Evolutionary conservation across 345 rosid genomes (phyloP).

Genomic region (Reutealis trisperma): DNA sequence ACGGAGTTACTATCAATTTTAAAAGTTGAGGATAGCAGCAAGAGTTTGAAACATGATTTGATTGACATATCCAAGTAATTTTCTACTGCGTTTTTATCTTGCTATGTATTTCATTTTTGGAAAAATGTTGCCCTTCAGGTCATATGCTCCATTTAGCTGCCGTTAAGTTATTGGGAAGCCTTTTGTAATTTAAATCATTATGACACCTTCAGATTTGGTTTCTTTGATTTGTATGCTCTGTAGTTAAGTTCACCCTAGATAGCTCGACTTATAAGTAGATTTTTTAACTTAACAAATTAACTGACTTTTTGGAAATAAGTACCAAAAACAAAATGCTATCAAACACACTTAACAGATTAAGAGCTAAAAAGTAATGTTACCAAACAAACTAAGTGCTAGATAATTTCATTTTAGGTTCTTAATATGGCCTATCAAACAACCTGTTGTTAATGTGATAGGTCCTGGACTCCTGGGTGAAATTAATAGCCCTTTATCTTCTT

Average conservation of each 20-base stretch:
- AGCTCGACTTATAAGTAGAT: background rate
- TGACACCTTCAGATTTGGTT: background rate
- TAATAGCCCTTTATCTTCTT: background rate
- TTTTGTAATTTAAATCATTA: background rate
- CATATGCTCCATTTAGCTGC: background rate
- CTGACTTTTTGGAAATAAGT: too few relatives aligned
- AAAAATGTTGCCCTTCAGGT: background rate
- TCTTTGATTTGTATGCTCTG: background rate
- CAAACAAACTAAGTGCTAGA: too few relatives aligned
- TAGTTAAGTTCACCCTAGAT: background rate
- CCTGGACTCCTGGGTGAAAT: background rate
- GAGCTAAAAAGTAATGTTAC: too few relatives aligned
- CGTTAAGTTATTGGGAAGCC: background rate
- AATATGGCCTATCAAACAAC: too few relatives aligned
- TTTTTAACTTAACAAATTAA: too few relatives aligned
- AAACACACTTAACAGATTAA: too few relatives aligned
- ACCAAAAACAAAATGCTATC: too few relatives aligned
- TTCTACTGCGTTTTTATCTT: slow-evolving; percentile 18
- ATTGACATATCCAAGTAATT: slow-evolving; percentile 54
- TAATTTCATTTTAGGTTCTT: too few relatives aligned
- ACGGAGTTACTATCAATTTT: slow-evolving; percentile 60
- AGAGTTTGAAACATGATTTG: slow-evolving; percentile 55
- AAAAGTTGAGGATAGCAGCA: slow-evolving; percentile 52
- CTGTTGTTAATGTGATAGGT: background rate
- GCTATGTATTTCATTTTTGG: background rate